These are phyloP conservation scores for Gamsiella multidivaricata DNA, from an alignment of 192 early-diverging fungal genomes.

Conservation along the genomic window DNA sequence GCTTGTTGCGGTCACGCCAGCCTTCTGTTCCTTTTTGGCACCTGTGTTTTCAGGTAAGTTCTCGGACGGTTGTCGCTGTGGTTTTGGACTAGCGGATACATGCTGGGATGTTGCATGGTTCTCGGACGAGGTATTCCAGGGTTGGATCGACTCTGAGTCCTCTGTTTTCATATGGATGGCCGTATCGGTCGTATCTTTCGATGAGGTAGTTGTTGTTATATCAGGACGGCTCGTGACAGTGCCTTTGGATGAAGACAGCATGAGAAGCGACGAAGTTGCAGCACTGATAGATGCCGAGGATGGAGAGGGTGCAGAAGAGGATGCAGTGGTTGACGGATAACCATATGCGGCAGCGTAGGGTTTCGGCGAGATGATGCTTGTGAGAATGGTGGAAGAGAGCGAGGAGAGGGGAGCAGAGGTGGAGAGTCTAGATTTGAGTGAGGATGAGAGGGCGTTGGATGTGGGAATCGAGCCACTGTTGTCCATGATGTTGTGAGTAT, in stretches of 20 bases:
- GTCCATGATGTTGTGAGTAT: slow-evolving; percentile 7
- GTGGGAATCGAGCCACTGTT: slow-evolving; percentile 17
- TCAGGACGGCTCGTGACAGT: not conserved
- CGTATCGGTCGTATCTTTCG: too few species aligned
- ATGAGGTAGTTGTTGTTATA: too few species aligned
- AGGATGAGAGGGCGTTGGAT: slow-evolving; percentile 23
- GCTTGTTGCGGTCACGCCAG: slow-evolving; percentile 62
- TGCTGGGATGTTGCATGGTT: slow-evolving; percentile 11
- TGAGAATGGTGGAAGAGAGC: slow-evolving; percentile 22
- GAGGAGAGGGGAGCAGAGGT: slow-evolving; percentile 20
- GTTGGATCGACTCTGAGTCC: slow-evolving; percentile 19
- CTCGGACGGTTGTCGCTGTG: slow-evolving; percentile 13
- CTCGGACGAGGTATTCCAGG: not conserved
- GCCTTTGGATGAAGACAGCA: slow-evolving; percentile 33
- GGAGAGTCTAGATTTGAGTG: slow-evolving; percentile 22
- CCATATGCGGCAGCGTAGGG: slow-evolving; percentile 3
- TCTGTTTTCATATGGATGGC: slow-evolving; percentile 23
- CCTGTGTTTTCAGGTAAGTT: slow-evolving; percentile 1
- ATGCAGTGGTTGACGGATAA: not conserved
- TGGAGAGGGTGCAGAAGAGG: too few species aligned
- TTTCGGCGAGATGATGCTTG: slow-evolving; percentile 18
- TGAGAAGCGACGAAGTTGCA: slow-evolving; percentile 31
- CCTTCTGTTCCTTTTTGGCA: slow-evolving; percentile 48
- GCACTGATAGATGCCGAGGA: slow-evolving; percentile 25
- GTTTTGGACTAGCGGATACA: not conserved